Conservation (phyloP, 2,329 filamentous ascomycete genomes). For the Sporothrix schenckii region DNA sequence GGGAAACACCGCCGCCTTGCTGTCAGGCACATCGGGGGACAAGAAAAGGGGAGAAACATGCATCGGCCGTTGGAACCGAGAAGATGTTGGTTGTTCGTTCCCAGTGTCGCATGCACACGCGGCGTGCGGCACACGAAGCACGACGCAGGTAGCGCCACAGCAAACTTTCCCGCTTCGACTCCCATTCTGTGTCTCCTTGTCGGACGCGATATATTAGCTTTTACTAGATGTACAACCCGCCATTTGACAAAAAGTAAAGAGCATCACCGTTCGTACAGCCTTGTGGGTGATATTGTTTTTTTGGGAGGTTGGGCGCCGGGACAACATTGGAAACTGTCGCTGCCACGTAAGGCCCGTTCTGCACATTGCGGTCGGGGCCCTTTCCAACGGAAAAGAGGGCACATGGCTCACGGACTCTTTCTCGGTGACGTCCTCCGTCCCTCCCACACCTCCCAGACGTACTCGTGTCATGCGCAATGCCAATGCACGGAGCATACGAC, state of each 20-base stretch:
- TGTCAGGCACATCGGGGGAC: not conserved
- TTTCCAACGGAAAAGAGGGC: not conserved
- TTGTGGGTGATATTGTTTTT: not conserved
- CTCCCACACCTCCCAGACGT: conserved; percentile 1
- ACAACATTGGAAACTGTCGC: not conserved
- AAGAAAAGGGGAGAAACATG: not conserved
- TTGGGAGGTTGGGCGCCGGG: too few species aligned
- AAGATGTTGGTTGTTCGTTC: conserved; percentile 3
- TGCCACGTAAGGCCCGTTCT: not conserved
- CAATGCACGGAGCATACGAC: conserved; percentile 17
- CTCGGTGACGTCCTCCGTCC: conserved; percentile 5
- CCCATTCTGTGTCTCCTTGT: too few species aligned
- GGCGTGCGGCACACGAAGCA: not conserved
- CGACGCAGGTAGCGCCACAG: not conserved
- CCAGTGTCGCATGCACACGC: not conserved
- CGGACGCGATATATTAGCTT: not conserved
- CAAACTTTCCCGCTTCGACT: not conserved
- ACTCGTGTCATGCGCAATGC: conserved; percentile 17
- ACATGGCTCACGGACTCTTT: not conserved
- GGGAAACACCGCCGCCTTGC: not conserved
- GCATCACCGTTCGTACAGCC: not conserved
- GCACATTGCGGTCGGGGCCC: not conserved
- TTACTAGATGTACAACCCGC: not conserved
- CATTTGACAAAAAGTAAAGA: not conserved
- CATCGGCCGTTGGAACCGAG: conserved; percentile 10